Evolutionary conservation across 148 eudicot species (phyloP), one percentile per base, ranked within the genome.

Genomic region (Nyssa sinensis): DNA sequence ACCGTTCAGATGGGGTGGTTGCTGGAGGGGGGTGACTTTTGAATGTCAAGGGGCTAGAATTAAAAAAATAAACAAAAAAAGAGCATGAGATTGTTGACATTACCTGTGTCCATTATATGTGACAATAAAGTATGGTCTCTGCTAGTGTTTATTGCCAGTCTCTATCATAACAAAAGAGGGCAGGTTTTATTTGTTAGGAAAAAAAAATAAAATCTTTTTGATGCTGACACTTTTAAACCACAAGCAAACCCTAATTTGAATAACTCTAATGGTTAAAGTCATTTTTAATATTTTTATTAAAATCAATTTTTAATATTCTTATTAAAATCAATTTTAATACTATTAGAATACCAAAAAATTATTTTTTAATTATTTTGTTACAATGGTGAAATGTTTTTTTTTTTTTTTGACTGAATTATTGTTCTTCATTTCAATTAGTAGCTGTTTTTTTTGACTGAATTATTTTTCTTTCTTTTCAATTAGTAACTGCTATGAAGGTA

Each of bases 41-140:
- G 2, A 32, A 30, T 4, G 41, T 14, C 23, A 51, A 69, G 55
- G 47, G 6, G 59, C 33, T 7, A 33, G 31, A 5, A 57, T 33
- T 57, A 32, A 70, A 17, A 55, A 55, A 55, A 55, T 55, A 37
- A 37, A 37, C 4, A 3, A 37, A 37, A 37, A 51, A 9, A 33
- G 62, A 37, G 66, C 53, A 71, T 71, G 74, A 71, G 53, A 71
- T 71, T 71, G 66, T 71, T 71, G 74, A 71, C 74, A 66, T 60
- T 35, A 0, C 2, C 8, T 71, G 17, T 71, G 57, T 60, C 74
- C 66, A 71, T 59, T 21, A 3, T 37, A 16, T 37, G 66, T 59
- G 63, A 71, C 55, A 71, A 3, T 60, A 71, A 35, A 71, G 25
- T 32, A 63, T 49, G 59, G 77, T 64, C 29, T 55, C 9, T n/a